Evolutionary conservation across 345 rosid genomes (phyloP).

Genomic region (Syzygium oleosum): DNA sequence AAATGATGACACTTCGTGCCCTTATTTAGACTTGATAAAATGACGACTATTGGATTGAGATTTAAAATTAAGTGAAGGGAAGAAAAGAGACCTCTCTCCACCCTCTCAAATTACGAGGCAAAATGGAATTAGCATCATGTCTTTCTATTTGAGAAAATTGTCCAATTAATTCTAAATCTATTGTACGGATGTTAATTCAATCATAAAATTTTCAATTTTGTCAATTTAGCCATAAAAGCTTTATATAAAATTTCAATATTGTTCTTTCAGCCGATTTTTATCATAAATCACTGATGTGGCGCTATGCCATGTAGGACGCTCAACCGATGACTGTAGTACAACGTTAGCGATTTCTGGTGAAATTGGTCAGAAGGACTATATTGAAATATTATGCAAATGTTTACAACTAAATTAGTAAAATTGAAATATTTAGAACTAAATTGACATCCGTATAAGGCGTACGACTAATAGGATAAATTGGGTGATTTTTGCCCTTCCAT

Average conservation of each 20-base stretch:
- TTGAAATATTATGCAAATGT: accelerated
- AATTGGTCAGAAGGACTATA: no score
- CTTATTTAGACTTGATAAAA: neutral
- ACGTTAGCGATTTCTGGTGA: accelerated
- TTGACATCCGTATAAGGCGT: accelerated
- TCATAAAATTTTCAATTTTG: neutral
- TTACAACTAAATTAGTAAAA: neutral
- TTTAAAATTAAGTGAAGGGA: neutral
- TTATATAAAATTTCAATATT: neutral
- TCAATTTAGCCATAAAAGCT: neutral
- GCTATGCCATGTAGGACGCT: no score
- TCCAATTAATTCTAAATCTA: accelerated
- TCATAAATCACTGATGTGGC: no score
- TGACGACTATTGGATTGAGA: neutral
- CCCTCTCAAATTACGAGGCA: neutral
- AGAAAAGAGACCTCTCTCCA: neutral
- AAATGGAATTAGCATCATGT: neutral
- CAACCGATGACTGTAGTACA: no score
- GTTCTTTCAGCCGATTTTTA: no score
- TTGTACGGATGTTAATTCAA: accelerated
- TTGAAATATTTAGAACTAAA: neutral
- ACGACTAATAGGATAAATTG: neutral
- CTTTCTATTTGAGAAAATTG: neutral
- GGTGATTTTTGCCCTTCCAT: neutral
- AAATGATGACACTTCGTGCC: no score